Base-by-base conservation (phyloP, 345 rosid genomes). In the Sonneratia caseolaris region DNA sequence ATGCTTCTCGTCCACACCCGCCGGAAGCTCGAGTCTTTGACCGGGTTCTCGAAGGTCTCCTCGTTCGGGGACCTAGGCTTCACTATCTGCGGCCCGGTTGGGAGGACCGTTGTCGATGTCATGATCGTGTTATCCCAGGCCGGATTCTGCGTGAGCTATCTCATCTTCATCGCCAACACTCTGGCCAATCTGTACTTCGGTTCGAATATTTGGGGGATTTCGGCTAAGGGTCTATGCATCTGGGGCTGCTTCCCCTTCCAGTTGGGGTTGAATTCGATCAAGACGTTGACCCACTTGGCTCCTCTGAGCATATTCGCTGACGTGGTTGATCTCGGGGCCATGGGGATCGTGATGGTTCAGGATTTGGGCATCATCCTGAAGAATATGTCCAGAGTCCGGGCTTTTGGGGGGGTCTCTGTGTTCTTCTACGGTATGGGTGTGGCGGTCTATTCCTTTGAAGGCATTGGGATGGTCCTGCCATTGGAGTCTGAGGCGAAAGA, bases 301-400 rank as follows among this genome's bases (percentile, higher is more conserved):
- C 98, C 97, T 47, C 73, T 91, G 72, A 93, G 98, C 77, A 91
- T 93, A 14, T 89, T 93, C 72, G 96, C 98, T 21, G 97, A 93
- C 75, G 59, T 91, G 53, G 87, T 91, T 55, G 98, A 91, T 80
- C 81, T 91, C 12, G 92, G 78, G 35, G 90, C 98, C 5, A 89
- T 87, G 91, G 91, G 78, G 16, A 85, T 89, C 21, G 96, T 88
- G 4, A 74, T 93, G 71, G 80, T 81, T 0, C 84, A 93, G 78
- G 96, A 89, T 64, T 68, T 84, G 22, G 22, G 81, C 35, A 79
- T 83, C 19, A 75, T 82, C 42, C 4, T 83, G 38, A 79, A 73
- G 71, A 79, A 79, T 15, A 86, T 80, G 76, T 87, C 76, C 0
- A 77, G 82, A 13, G 86, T 86, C 12, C 72, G 53, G 72, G 89